Percentiles rank a stretch among this genome's conserved stretches.
phyloP scores from a whole-genome alignment of 139 green algal species.

The Tetraselmis striata region DNA sequence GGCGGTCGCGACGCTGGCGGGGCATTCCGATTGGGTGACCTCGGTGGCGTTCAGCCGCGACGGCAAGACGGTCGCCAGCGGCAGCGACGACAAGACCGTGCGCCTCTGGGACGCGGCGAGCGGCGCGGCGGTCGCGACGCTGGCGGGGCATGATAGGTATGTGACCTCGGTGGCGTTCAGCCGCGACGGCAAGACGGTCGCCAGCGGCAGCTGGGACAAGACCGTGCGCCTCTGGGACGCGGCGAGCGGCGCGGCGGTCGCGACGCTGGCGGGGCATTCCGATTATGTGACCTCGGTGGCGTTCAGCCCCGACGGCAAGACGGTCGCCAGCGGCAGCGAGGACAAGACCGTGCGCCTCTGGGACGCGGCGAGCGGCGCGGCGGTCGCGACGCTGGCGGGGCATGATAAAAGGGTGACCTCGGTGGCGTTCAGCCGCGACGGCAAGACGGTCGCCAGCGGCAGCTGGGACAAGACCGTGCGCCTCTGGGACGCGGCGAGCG shows the following conservation, averaged over 20 bases:
- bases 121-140: conserved; percentile 2
- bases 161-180: conserved; percentile 11
- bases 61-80: conserved; percentile 9
- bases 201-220: conserved; percentile 10
- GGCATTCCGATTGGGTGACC: conserved; percentile 4
- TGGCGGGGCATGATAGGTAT: background rate
- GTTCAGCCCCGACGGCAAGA: conserved; percentile 10
- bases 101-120: conserved; percentile 11
- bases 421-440: conserved; percentile 13
- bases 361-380: conserved; percentile 4
- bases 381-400: conserved; percentile 1
- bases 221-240: conserved; percentile 14
- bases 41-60: background rate
- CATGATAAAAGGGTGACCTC: background rate
- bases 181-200: conserved; percentile 3
- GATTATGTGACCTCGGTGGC: conserved; percentile 9
- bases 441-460: conserved; percentile 8
- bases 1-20: background rate
- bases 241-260: background rate
- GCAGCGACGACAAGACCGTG: conserved; percentile 7
- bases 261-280: conserved; percentile 5
- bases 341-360: conserved; percentile 16
- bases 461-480: conserved; percentile 8
- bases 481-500: conserved; percentile 8
- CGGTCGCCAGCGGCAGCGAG: background rate